Percentiles rank a stretch among this genome's conserved stretches.
Conservation (phyloP, 2,329 filamentous ascomycete genomes). For the Periglandula ipomoeae region DNA sequence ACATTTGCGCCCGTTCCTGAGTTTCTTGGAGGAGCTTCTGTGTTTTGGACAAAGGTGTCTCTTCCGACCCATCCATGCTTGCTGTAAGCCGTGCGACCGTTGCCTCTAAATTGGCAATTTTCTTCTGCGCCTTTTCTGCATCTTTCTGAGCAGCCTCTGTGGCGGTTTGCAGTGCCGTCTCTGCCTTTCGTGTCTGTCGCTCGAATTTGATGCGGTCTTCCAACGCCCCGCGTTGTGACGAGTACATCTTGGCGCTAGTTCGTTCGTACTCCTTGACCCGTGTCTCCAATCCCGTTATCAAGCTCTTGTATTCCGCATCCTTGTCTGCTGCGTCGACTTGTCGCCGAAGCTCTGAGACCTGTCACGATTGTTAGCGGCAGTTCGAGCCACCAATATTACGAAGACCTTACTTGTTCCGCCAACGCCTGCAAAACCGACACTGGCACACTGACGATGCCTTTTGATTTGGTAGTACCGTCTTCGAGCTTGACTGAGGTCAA, state of each 20-base stretch:
- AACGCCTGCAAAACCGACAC: slow-evolving; percentile 29
- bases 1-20: slow-evolving; percentile 27
- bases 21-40: slow-evolving; percentile 27
- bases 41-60: slow-evolving; percentile 17
- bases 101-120: slow-evolving; percentile 28
- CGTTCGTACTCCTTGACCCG: slow-evolving; percentile 36
- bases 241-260: slow-evolving; percentile 35
- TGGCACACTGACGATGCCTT: slow-evolving; percentile 19
- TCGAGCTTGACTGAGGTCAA: slow-evolving; percentile 15
- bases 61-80: slow-evolving; percentile 13
- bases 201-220: slow-evolving; percentile 41
- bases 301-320: slow-evolving; percentile 28
- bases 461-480: slow-evolving; percentile 7
- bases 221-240: slow-evolving; percentile 38
- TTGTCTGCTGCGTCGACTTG: slow-evolving; percentile 17
- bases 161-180: slow-evolving; percentile 19
- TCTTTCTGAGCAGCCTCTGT: slow-evolving; percentile 21
- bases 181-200: slow-evolving; percentile 33
- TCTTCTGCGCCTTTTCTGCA: slow-evolving; percentile 27
- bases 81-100: slow-evolving; percentile 20
- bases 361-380: background rate
- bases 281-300: slow-evolving; percentile 34
- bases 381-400: background rate
- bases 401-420: slow-evolving; percentile 25
- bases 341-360: slow-evolving; percentile 23